Evolutionary conservation across 2,329 filamentous ascomycete genomes (phyloP).

Genomic region (Calonectria fujianensis): DNA sequence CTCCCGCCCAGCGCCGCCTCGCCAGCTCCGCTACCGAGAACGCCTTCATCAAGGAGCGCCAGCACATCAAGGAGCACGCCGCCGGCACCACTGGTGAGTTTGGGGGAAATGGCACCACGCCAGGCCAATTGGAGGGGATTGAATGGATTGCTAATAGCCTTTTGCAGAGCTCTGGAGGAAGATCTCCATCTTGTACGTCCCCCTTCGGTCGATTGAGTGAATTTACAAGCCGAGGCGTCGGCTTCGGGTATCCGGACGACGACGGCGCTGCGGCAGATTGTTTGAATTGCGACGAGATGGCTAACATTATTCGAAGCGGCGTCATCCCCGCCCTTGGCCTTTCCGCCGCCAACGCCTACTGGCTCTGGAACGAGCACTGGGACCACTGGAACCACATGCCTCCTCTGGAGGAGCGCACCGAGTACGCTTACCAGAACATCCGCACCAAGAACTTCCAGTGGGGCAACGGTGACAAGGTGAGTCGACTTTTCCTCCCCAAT

Average conservation of each 20-base stretch:
- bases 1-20: conserved; percentile 80
- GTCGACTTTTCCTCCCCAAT: conserved; percentile 35
- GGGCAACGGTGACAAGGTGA: conserved; percentile 96
- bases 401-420: conserved; percentile 90
- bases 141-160: conserved; percentile 57
- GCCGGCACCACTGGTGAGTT: conserved; percentile 86
- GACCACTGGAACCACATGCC: conserved; percentile 92
- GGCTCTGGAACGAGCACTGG: conserved; percentile 97
- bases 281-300: conserved; percentile 24
- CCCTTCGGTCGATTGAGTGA: conserved; percentile 52
- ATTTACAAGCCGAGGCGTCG: conserved; percentile 48
- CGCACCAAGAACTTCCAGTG: conserved; percentile 96
- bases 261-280: conserved; percentile 29
- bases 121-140: conserved; percentile 47
- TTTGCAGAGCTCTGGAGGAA: conserved; percentile 92
- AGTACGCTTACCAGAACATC: conserved; percentile 99
- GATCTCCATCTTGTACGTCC: conserved; percentile 93
- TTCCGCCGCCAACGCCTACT: conserved; percentile 87
- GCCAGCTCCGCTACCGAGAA: conserved; percentile 87
- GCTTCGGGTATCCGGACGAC: conserved; percentile 43
- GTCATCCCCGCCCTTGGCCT: conserved; percentile 84
- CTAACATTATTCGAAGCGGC: conserved; percentile 72
- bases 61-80: conserved; percentile 93
- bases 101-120: conserved; percentile 15
- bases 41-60: conserved; percentile 93